Evolutionary conservation across 768 basidiomycete genomes (phyloP).

Genomic region (Chalciporus pseudorubinellus): DNA sequence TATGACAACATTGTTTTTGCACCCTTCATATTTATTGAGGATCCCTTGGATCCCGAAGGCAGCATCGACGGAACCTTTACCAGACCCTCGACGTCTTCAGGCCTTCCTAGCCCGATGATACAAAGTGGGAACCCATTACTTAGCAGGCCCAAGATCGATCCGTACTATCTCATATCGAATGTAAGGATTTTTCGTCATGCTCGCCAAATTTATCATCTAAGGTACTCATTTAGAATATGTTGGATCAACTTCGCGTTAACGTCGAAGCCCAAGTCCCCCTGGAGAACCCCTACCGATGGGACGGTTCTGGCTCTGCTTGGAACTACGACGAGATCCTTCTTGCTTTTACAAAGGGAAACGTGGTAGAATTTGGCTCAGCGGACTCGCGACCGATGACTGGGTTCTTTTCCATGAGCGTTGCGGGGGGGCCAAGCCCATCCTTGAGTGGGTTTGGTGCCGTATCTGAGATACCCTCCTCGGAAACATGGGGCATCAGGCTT

Average conservation of each 20-base stretch:
- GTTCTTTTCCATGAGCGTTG: conserved; percentile 42
- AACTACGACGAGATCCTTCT: conserved; percentile 62
- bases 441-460: conserved; percentile 26
- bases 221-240: conserved; percentile 47
- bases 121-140: conserved; percentile 39
- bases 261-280: conserved; percentile 56
- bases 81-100: conserved; percentile 38
- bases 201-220: conserved; percentile 7
- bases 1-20: conserved; percentile 96
- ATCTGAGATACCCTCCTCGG: conserved; percentile 27
- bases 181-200: conserved; percentile 39
- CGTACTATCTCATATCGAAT: conserved; percentile 86
- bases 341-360: conserved; percentile 58
- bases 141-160: conserved; percentile 75
- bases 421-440: conserved; percentile 34
- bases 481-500: conserved; percentile 56
- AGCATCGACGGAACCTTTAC: conserved; percentile 39
- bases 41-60: conserved; percentile 70
- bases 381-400: conserved; percentile 41
- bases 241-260: conserved; percentile 67
- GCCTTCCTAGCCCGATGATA: conserved; percentile 29
- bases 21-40: conserved; percentile 96
- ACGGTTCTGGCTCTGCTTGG: conserved; percentile 66
- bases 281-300: conserved; percentile 63
- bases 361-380: conserved; percentile 52